A percentile compares a stretch with the other conserved stretches of the same genome.
Evolutionary conservation across 257 asterid genomes (phyloP).

Genomic region (Fraxinus anomala): DNA sequence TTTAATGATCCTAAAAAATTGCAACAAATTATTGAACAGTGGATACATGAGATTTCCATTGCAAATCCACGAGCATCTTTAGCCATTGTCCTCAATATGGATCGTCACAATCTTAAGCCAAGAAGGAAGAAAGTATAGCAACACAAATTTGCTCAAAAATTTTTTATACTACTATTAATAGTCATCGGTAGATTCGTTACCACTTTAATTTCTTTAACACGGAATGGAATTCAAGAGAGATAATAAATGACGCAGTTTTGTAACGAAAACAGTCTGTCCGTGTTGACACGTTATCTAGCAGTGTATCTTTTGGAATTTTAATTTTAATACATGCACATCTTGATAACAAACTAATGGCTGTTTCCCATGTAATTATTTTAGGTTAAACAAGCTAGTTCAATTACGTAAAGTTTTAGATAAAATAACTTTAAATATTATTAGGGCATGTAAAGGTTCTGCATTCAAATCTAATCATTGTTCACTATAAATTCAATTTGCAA

Average conservation of each 20-base stretch:
- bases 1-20: not conserved
- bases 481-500: not conserved
- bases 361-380: no score
- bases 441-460: not conserved
- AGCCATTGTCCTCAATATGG: no score
- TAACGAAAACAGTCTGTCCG: not conserved
- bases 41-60: no score
- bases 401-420: no score
- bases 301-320: not conserved
- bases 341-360: not conserved
- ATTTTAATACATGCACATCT: not conserved
- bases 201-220: no score
- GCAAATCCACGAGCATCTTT: no score
- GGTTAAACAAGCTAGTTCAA: no score
- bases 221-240: slow-evolving; percentile 9
- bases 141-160: not conserved
- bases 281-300: not conserved
- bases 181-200: no score
- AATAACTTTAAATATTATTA: not conserved
- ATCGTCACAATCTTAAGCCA: not conserved
- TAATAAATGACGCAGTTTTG: not conserved
- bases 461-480: not conserved
- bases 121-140: not conserved
- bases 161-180: no score
- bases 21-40: not conserved